Conservation (phyloP, 2,329 filamentous ascomycete species). For the Bisporella sp. region DNA sequence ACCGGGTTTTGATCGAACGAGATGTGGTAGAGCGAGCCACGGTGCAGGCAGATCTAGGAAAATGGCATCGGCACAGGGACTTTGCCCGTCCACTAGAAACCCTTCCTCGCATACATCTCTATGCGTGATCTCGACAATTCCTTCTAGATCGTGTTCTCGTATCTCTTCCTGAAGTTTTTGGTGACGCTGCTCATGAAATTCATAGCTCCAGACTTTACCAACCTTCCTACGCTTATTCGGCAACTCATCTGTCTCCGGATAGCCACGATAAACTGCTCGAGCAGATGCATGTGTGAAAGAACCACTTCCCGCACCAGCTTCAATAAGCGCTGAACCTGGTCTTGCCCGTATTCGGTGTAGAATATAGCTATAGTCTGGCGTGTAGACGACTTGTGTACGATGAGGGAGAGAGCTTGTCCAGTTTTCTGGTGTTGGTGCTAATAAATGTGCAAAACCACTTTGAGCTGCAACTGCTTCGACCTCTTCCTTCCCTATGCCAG, state of each 20-base stretch:
- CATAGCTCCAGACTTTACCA: conserved; percentile 75
- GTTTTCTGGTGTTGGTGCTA: conserved; percentile 73
- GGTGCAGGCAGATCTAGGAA: conserved; percentile 78
- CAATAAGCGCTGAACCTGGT: conserved; percentile 67
- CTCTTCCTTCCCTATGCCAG: conserved; percentile 26
- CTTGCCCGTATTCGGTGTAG: conserved; percentile 68
- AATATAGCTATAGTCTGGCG: conserved; percentile 80
- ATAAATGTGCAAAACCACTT: conserved; percentile 70
- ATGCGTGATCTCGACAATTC: conserved; percentile 65
- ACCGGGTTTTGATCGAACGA: conserved; percentile 47
- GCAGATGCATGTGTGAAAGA: conserved; percentile 77
- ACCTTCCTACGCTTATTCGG: conserved; percentile 31
- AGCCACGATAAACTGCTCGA: conserved; percentile 69
- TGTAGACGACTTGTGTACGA: conserved; percentile 81
- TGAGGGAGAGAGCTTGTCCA: conserved; percentile 79
- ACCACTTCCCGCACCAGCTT: conserved; percentile 75
- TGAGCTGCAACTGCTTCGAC: conserved; percentile 47
- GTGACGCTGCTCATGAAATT: conserved; percentile 70
- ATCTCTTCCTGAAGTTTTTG: conserved; percentile 65
- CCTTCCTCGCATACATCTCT: conserved; percentile 73
- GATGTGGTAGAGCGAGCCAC: conserved; percentile 70
- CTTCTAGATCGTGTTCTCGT: conserved; percentile 55
- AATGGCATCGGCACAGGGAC: conserved; percentile 60
- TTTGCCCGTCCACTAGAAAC: conserved; percentile 51
- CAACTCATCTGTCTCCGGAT: conserved; percentile 36